Conservation (phyloP, 2,329 filamentous ascomycete genomes). For the Aphanocladium album region DNA sequence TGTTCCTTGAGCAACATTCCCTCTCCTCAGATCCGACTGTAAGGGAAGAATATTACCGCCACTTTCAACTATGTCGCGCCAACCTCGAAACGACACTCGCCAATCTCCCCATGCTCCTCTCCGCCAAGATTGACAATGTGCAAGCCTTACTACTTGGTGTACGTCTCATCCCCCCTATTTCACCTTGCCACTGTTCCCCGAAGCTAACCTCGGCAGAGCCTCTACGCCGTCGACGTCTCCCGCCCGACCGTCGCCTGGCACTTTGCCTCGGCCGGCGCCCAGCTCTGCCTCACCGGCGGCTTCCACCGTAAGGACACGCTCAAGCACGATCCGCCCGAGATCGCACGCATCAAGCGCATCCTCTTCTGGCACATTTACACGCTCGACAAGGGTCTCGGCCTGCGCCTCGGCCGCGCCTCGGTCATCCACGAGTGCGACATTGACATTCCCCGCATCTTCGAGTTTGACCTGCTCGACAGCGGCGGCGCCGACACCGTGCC, state of each 20-base stretch:
- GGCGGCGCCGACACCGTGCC: conserved; percentile 36
- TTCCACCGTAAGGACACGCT: conserved; percentile 46
- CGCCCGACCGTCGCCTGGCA: conserved; percentile 61
- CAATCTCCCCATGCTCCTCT: conserved; percentile 51
- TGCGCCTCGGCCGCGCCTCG: conserved; percentile 55
- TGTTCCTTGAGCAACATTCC: conserved; percentile 43
- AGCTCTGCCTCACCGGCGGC: conserved; percentile 57
- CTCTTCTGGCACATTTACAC: conserved; percentile 51
- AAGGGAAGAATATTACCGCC: conserved; percentile 32
- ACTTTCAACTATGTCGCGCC: conserved; percentile 37
- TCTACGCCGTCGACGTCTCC: conserved; percentile 58
- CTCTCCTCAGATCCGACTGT: conserved; percentile 27
- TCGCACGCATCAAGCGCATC: conserved; percentile 33
- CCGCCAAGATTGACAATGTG: conserved; percentile 49
- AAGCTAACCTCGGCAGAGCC: conserved; percentile 35
- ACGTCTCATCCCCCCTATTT: conserved; percentile 19
- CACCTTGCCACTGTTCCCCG: not conserved
- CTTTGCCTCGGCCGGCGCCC: conserved; percentile 53
- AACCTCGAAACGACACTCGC: conserved; percentile 47
- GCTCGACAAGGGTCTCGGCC: conserved; percentile 52
- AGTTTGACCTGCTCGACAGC: conserved; percentile 37
- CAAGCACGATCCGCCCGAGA: conserved; percentile 28
- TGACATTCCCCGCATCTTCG: conserved; percentile 39
- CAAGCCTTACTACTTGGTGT: conserved; percentile 56
- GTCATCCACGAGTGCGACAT: conserved; percentile 57